Conservation (phyloP, 495 filamentous ascomycete genomes). For the Cercophora scortea region DNA sequence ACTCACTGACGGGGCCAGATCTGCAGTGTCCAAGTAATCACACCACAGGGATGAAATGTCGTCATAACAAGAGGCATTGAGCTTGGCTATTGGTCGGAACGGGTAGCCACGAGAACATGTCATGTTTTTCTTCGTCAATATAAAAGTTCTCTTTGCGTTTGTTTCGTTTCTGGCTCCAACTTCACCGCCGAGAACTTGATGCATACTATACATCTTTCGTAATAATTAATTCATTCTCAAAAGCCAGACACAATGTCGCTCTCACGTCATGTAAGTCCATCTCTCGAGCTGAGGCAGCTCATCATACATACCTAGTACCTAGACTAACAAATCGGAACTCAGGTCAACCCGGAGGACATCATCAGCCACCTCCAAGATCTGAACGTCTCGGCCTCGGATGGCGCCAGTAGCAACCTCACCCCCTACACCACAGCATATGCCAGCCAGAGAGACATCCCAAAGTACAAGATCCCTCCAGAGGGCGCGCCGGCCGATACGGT, state of each 20-base stretch:
- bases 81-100: not conserved
- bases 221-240: not conserved
- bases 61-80: not conserved
- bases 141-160: not conserved
- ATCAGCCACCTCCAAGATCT: slow-evolving; percentile 44
- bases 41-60: not conserved
- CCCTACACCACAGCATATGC: slow-evolving; percentile 59
- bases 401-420: slow-evolving; percentile 39
- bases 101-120: not conserved
- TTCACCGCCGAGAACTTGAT: not conserved
- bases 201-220: not conserved
- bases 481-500: slow-evolving; percentile 57
- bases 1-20: too few relatives aligned
- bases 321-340: slow-evolving; percentile 13
- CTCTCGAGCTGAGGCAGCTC: too few relatives aligned
- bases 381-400: slow-evolving; percentile 30
- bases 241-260: slow-evolving; percentile 14
- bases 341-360: slow-evolving; percentile 57
- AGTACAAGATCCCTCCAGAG: slow-evolving; percentile 55
- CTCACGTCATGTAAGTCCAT: slow-evolving; percentile 14
- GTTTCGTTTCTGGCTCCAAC: not conserved
- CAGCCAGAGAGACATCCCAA: slow-evolving; percentile 53
- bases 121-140: not conserved
- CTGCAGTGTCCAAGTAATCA: too few relatives aligned
- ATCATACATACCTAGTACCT: too few relatives aligned